phyloP scores from a whole-genome alignment of 2,329 filamentous ascomycete genomes.

The Microthyrium microscopicum region DNA sequence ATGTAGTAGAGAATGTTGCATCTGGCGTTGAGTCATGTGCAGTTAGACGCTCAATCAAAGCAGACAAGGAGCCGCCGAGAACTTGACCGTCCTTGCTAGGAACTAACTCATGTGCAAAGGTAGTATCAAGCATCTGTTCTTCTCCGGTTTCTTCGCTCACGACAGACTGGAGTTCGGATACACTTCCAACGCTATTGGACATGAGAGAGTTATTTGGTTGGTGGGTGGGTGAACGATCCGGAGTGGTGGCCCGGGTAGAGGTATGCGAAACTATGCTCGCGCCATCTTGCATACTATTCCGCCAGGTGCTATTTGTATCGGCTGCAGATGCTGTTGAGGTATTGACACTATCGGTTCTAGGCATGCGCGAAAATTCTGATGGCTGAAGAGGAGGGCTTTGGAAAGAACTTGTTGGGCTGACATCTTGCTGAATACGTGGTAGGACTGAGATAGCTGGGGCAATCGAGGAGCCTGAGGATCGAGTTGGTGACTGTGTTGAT shows the following conservation, averaged over 20 bases:
- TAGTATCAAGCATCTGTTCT: slow-evolving; percentile 73
- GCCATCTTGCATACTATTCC: slow-evolving; percentile 58
- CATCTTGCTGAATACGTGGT: slow-evolving; percentile 12
- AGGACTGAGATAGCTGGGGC: slow-evolving; percentile 10
- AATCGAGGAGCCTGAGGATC: not conserved
- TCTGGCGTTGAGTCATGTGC: slow-evolving; percentile 88
- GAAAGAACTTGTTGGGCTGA: slow-evolving; percentile 15
- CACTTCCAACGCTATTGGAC: slow-evolving; percentile 46
- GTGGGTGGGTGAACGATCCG: slow-evolving; percentile 42
- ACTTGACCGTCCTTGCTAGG: slow-evolving; percentile 90
- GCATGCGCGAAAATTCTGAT: slow-evolving; percentile 16
- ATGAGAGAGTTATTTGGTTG: slow-evolving; percentile 19
- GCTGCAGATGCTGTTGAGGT: slow-evolving; percentile 62
- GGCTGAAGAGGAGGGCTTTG: slow-evolving; percentile 18
- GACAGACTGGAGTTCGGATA: slow-evolving; percentile 43
- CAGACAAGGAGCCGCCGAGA: slow-evolving; percentile 78
- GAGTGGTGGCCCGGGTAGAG: slow-evolving; percentile 73
- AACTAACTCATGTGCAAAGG: slow-evolving; percentile 78
- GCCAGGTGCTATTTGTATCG: slow-evolving; percentile 62
- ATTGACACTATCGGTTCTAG: slow-evolving; percentile 44
- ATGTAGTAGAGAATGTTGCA: slow-evolving; percentile 78
- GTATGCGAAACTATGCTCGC: slow-evolving; percentile 63
- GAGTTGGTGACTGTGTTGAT: slow-evolving; percentile 1
- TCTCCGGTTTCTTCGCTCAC: slow-evolving; percentile 64
- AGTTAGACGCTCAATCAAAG: slow-evolving; percentile 85